Conservation (phyloP, 176 grass and related monocot genomes). For the Thalia dealbata region DNA sequence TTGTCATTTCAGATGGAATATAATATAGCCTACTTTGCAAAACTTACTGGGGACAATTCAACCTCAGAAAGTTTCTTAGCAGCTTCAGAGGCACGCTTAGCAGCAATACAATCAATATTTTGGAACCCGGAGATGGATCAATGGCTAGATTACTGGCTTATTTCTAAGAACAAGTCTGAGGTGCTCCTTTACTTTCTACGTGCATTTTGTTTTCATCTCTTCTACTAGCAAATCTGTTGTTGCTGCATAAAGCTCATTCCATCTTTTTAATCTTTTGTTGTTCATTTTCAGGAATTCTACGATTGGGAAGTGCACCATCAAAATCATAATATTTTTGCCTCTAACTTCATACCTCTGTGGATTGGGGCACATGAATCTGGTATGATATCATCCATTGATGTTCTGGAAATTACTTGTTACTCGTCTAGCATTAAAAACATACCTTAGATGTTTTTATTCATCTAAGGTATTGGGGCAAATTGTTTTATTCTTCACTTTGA, state of each 20-base stretch:
- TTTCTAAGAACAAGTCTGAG: slow-evolving; percentile 32
- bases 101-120: slow-evolving; percentile 57
- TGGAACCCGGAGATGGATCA: slow-evolving; percentile 77
- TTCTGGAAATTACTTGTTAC: slow-evolving; percentile 1
- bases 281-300: slow-evolving; percentile 39
- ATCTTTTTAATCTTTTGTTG: not conserved
- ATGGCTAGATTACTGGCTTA: slow-evolving; percentile 87
- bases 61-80: slow-evolving; percentile 37
- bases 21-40: slow-evolving; percentile 57
- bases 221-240: not conserved
- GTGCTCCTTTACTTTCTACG: slow-evolving; percentile 20
- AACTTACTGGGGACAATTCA: slow-evolving; percentile 44
- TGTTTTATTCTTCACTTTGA: not conserved
- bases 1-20: slow-evolving; percentile 49
- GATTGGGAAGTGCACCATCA: slow-evolving; percentile 46
- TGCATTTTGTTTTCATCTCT: not conserved
- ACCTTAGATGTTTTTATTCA: not conserved
- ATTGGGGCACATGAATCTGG: slow-evolving; percentile 49
- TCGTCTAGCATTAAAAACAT: not conserved
- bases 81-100: slow-evolving; percentile 42
- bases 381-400: not conserved
- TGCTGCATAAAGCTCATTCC: not conserved
- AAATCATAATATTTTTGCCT: slow-evolving; percentile 57
- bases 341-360: slow-evolving; percentile 83
- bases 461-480: too few relatives aligned